Evolutionary conservation across 2,329 filamentous ascomycete genomes (phyloP).

Genomic region (Uncinocarpus reesii): DNA sequence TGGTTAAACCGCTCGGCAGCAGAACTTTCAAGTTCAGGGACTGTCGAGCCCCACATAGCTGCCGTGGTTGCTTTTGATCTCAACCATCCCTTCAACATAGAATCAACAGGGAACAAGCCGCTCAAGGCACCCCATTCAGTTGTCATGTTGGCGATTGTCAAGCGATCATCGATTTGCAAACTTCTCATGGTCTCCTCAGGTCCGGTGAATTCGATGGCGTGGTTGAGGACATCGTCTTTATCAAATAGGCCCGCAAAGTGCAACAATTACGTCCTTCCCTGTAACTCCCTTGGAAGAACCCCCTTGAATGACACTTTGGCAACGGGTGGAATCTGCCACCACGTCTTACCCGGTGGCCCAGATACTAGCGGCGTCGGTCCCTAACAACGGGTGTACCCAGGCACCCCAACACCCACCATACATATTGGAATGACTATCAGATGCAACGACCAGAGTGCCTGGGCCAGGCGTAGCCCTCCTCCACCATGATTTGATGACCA

Average conservation of each 20-base stretch:
- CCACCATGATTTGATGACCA: constrained; percentile 68
- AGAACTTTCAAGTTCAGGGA: constrained; percentile 37
- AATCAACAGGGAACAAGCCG: constrained; percentile 72
- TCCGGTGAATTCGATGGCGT: constrained; percentile 79
- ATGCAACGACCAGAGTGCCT: constrained; percentile 69
- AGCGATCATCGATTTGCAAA: constrained; percentile 57
- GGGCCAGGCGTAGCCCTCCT: constrained; percentile 80
- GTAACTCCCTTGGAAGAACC: constrained; percentile 66
- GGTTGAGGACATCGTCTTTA: constrained; percentile 80
- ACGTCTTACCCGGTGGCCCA: constrained; percentile 74
- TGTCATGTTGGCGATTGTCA: constrained; percentile 66
- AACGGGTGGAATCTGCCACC: constrained; percentile 82
- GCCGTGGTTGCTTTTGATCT: constrained; percentile 63
- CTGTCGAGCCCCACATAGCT: constrained; percentile 41
- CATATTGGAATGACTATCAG: constrained; percentile 60
- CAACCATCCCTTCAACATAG: constrained; percentile 60
- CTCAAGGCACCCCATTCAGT: constrained; percentile 69
- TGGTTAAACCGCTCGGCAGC: constrained; percentile 58
- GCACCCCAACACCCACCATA: constrained; percentile 71
- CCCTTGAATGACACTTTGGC: constrained; percentile 71
- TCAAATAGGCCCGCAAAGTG: constrained; percentile 78
- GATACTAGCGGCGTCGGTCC: constrained; percentile 75
- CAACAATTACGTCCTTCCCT: constrained; percentile 89
- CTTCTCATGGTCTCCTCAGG: constrained; percentile 64
- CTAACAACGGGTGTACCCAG: constrained; percentile 73